Evolutionary conservation across 208 protist genomes (phyloP), one percentile per base, ranked within the genome.

Genomic region (Trypanosoma mega): DNA sequence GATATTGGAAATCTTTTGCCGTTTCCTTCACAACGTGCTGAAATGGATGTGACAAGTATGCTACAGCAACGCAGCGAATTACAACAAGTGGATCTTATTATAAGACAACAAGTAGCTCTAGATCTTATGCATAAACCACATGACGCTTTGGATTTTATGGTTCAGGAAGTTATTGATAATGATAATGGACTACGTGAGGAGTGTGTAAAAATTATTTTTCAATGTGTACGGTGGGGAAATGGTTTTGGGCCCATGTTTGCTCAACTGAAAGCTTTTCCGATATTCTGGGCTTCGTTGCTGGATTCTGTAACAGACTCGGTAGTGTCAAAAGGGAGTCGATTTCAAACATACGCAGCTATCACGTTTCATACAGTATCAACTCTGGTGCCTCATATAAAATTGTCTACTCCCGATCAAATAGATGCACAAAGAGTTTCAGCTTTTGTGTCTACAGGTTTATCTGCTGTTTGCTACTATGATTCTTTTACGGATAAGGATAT

Each of bases 361-460:
- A 74, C 82, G 29, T 86, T 95, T 71, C 77, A 91, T 69, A 80
- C 85, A 12, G 85, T 86, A 21, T 74, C 83, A 16, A 79, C 84
- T 23, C 30, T 92, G 20, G 78, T 95, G 43, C 85, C 89, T 0
- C 89, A 92, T 54, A 91, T 95, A 50, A 95, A 95, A 58, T 68
- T 95, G 9, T 85, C 78, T 23, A 76, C 85, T 9, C 84, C 89
- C 12, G 85, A 93, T 62, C 72, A 87, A 54, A 87, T 93, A 54
- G 85, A 95, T 53, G 57, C 72, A 24, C 52, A 74, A 49, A 83
- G 76, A 46, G 74, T 95, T 21, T 72, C 78, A 31, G 37, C 54
- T 36, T 74, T 94, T 26, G 82, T 87, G 1, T 78, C 74, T 41
- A 78, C 75, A 49, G 84, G 74, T 14, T 66, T 91, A 31, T 78